Evolutionary conservation across 2,329 filamentous ascomycete genomes (phyloP).

Genomic region (Lasiodiplodia sp.): DNA sequence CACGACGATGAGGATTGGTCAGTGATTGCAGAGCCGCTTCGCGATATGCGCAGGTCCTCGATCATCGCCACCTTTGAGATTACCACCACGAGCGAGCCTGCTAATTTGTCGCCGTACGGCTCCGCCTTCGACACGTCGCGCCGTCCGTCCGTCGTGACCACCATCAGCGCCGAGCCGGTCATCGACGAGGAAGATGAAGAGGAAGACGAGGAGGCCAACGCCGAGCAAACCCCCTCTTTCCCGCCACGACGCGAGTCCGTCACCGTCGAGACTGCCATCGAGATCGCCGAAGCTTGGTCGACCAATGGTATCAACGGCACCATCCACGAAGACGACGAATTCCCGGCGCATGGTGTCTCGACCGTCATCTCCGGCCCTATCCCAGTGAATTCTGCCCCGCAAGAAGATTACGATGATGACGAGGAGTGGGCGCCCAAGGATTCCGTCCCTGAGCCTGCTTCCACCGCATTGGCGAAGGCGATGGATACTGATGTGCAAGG

Average conservation of each 20-base stretch:
- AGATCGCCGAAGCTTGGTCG: background rate
- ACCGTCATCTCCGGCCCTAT: conserved; percentile 19
- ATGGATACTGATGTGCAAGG: background rate
- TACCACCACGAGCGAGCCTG: background rate
- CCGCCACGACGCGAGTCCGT: conserved; percentile 7
- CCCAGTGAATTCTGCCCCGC: background rate
- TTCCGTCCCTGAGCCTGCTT: background rate
- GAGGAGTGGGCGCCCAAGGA: background rate
- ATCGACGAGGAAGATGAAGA: conserved; percentile 18
- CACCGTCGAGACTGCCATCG: conserved; percentile 21
- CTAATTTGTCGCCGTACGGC: background rate
- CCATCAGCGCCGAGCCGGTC: conserved; percentile 24
- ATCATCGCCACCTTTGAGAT: conserved; percentile 20
- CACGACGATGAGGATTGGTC: background rate
- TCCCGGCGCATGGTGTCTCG: background rate
- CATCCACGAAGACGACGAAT: background rate
- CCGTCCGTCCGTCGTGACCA: conserved; percentile 20
- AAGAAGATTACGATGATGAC: background rate
- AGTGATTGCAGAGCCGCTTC: background rate
- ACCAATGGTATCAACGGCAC: background rate
- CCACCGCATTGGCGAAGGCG: conserved; percentile 3
- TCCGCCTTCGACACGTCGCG: conserved; percentile 8
- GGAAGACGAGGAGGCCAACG: background rate
- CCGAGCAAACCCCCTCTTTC: background rate
- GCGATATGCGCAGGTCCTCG: conserved; percentile 13